phyloP scores from a whole-genome alignment of 176 grass and related monocot species.

The Musa troglodytarum region DNA sequence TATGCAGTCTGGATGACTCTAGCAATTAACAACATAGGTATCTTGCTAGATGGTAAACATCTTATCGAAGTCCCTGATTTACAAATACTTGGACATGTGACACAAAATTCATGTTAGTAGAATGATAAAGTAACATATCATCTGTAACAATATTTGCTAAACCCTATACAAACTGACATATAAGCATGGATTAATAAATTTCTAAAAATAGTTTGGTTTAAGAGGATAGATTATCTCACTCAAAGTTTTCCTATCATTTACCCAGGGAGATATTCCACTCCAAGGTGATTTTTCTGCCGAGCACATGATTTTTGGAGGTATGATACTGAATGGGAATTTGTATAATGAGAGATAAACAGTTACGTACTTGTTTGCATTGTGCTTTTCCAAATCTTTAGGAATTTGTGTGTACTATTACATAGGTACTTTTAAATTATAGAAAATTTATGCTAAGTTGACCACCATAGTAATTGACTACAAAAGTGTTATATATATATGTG shows the following conservation, averaged over 20 bases:
- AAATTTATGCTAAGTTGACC: neutral
- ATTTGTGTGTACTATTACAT: neutral
- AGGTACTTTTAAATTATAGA: neutral
- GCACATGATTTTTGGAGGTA: slow-evolving; percentile 99
- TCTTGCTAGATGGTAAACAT: neutral
- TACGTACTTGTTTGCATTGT: neutral
- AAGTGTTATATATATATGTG: neutral
- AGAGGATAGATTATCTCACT: slow-evolving; percentile 16
- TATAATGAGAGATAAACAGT: neutral
- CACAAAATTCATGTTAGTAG: too few relatives aligned
- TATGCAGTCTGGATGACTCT: neutral
- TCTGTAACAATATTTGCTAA: neutral
- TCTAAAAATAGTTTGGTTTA: neutral
- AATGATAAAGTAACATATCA: too few relatives aligned
- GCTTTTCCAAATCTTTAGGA: neutral
- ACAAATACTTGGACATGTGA: too few relatives aligned
- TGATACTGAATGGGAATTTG: neutral
- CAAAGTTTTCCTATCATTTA: slow-evolving; percentile 15
- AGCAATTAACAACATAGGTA: neutral
- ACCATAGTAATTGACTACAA: neutral
- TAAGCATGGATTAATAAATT: neutral
- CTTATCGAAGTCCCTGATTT: too few relatives aligned
- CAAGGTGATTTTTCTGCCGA: slow-evolving; percentile 94
- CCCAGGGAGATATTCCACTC: slow-evolving; percentile 92
- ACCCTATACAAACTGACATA: neutral